Base-by-base conservation (phyloP, 169 alveolate genomes). In the Blepharisma undulans region DNA sequence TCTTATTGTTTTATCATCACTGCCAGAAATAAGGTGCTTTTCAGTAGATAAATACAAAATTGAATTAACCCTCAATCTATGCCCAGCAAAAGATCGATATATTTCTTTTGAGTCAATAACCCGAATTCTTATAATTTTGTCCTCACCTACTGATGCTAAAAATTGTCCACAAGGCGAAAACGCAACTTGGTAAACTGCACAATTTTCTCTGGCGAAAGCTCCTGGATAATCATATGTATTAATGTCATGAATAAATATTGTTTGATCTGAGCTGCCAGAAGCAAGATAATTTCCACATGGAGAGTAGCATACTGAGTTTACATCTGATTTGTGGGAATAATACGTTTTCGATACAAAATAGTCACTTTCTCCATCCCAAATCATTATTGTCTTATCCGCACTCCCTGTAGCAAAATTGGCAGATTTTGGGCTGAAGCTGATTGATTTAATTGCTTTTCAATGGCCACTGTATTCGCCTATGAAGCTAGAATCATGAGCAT, bases 1-100 rank as follows among this genome's bases (percentile, higher is more conserved):
- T 92, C 95, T 89, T 72, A 72, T 72, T 0, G 1, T 72, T 72
- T 72, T 1, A 72, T 72, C 80, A 72, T 72, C 33, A 72, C 36
- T 25, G 10, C 80, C 80, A 2, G 80, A 72, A 25, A 72, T 72
- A 25, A 72, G 29, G 29, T 25, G 33, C 33, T 72, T 72, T 12
- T 18, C 33, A 8, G 29, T 7, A 72, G 29, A 4, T 18, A 29
- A 25, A 25, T 16, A 25, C 10, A 29, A 22, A 72, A 72, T 72
- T 25, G 80, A 25, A 5, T 72, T 72, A 0, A 72, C 80, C 19
- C 33, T 29, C 10, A 29, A 72, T 72, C 10, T 72, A 72, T 72
- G 80, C 29, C 80, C 80, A 25, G 29, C 80, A 72, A 72, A 29
- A 16, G 33, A 22, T 25, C 36, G 3, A 25, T 16, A 22, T 72